Evolutionary conservation across 176 grass and related monocot species (phyloP).

Genomic region (Pontederia paniculata): DNA sequence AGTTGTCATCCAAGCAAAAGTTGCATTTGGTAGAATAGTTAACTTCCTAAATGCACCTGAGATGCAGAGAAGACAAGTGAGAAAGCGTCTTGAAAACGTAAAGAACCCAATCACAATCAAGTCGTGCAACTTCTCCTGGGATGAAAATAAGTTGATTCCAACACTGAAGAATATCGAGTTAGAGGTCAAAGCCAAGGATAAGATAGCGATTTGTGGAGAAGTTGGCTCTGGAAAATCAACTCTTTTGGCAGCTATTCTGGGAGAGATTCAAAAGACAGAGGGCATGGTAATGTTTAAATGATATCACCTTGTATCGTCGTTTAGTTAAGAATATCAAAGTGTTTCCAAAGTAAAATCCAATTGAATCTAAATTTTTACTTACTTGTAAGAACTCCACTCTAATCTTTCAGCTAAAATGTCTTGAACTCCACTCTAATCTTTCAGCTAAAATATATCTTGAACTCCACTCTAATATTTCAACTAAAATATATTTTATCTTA

Average conservation of each 20-base stretch:
- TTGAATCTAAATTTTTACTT: too few relatives aligned
- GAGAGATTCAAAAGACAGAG: constrained; percentile 54
- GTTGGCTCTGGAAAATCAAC: constrained; percentile 94
- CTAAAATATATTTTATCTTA: too few relatives aligned
- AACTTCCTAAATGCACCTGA: constrained; percentile 82
- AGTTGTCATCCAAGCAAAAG: constrained; percentile 76
- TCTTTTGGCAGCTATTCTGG: constrained; percentile 66
- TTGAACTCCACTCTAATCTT: too few relatives aligned
- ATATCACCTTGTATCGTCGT: not conserved
- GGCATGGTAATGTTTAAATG: constrained; percentile 47
- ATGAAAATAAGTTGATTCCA: constrained; percentile 38
- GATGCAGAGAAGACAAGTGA: constrained; percentile 29
- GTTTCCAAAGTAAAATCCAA: not conserved
- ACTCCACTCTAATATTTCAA: too few relatives aligned
- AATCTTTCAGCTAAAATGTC: too few relatives aligned
- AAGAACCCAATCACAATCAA: constrained; percentile 41
- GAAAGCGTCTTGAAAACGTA: constrained; percentile 13
- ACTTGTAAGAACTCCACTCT: too few relatives aligned
- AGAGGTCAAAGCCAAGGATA: constrained; percentile 46
- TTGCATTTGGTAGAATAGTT: constrained; percentile 61
- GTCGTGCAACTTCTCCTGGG: constrained; percentile 72
- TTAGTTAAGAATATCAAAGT: not conserved
- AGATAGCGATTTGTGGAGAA: constrained; percentile 90
- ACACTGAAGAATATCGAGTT: constrained; percentile 68
- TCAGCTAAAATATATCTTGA: too few relatives aligned